These are phyloP conservation scores for Annulohypoxylon bovei DNA, from an alignment of 495 filamentous ascomycete genomes.

Conservation along the genomic window DNA sequence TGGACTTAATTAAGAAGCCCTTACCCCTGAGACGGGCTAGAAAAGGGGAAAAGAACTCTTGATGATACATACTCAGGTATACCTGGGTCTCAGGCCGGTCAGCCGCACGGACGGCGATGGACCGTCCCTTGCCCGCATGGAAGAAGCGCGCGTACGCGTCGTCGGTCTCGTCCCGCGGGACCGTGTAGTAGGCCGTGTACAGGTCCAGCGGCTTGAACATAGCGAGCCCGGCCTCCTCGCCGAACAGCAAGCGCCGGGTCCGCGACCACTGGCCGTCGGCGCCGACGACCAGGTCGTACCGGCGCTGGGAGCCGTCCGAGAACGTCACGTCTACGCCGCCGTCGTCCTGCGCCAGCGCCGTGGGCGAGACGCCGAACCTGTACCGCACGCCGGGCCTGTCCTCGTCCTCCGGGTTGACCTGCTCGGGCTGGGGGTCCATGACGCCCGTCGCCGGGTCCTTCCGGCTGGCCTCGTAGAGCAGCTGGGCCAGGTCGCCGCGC, in stretches of 20 bases:
- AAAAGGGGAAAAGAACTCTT: too few species aligned
- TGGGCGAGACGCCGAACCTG: conserved; percentile 23
- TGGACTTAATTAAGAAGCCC: too few species aligned
- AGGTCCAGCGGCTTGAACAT: conserved; percentile 32
- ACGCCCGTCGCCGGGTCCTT: conserved; percentile 45
- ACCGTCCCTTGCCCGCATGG: conserved; percentile 24
- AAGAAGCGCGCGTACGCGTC: conserved; percentile 37
- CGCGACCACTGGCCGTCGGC: conserved; percentile 61
- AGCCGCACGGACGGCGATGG: conserved; percentile 15
- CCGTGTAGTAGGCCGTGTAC: conserved; percentile 32
- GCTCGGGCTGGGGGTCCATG: not conserved
- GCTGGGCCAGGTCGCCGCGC: conserved; percentile 57
- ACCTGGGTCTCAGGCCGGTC: conserved; percentile 34
- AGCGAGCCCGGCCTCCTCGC: conserved; percentile 30
- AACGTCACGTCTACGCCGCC: conserved; percentile 42
- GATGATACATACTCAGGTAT: too few species aligned
- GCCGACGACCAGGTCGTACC: conserved; percentile 61
- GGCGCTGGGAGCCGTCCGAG: conserved; percentile 44
- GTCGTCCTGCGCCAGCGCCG: conserved; percentile 26
- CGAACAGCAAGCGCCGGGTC: conserved; percentile 53
- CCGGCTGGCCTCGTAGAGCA: conserved; percentile 58
- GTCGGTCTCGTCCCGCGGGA: conserved; percentile 5
- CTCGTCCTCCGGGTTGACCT: not conserved
- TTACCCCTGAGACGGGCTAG: too few species aligned
- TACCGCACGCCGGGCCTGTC: conserved; percentile 35